Conservation (phyloP, 2,329 filamentous ascomycete species). For the Cryphonectria parasitica region DNA sequence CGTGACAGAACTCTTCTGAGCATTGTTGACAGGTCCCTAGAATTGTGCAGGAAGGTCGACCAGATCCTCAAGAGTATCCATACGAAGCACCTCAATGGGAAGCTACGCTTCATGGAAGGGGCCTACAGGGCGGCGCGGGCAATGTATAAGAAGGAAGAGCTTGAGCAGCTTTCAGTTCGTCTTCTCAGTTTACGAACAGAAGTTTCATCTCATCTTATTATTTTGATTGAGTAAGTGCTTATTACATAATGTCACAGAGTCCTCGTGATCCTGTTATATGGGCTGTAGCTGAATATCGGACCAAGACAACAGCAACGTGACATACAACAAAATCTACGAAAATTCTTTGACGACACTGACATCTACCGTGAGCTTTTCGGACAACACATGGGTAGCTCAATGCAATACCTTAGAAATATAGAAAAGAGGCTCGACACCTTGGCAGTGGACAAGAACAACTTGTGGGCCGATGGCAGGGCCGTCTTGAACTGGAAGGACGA, state of each 20-base stretch:
- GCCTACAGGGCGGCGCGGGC: constrained; percentile 4
- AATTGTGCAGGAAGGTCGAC: neutral
- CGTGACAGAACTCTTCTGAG: neutral
- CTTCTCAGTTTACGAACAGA: constrained; percentile 2
- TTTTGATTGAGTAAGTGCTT: constrained; percentile 14
- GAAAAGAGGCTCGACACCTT: constrained; percentile 9
- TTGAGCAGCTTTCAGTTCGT: neutral
- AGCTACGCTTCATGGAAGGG: constrained; percentile 1
- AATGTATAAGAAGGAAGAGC: constrained; percentile 12
- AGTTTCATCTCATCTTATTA: constrained; percentile 11
- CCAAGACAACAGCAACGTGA: constrained; percentile 13
- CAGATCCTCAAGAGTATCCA: neutral
- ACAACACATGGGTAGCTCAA: constrained; percentile 1
- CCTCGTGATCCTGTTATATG: neutral
- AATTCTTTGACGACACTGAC: neutral
- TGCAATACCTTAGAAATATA: constrained; percentile 7
- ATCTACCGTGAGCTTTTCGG: constrained; percentile 9
- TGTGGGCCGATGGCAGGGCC: neutral
- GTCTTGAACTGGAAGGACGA: neutral
- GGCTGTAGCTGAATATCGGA: neutral
- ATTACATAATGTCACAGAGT: neutral
- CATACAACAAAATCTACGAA: constrained; percentile 1
- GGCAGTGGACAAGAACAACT: neutral
- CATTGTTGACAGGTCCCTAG: constrained; percentile 7
- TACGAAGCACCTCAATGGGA: neutral